These are phyloP conservation scores for Colletotrichum agaves DNA, from an alignment of 2,329 filamentous ascomycete genomes.

Conservation along the genomic window DNA sequence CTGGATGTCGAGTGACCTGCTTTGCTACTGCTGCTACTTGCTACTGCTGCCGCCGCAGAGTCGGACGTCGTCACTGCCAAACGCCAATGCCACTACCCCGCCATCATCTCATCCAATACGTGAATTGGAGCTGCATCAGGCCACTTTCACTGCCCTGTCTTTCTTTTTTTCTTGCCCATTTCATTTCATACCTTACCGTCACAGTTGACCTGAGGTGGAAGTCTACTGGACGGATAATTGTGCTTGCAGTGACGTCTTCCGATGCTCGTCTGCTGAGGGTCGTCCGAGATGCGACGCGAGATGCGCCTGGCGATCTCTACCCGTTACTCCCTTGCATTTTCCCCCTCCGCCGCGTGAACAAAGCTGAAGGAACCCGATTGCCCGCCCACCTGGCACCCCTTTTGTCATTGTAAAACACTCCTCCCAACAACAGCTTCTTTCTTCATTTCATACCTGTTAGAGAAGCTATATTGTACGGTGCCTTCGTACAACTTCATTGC, in stretches of 20 bases:
- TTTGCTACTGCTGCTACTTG: not conserved
- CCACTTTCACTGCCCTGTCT: slow-evolving; percentile 27
- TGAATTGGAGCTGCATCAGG: slow-evolving; percentile 35
- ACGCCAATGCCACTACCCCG: slow-evolving; percentile 30
- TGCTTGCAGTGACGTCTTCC: slow-evolving; percentile 27
- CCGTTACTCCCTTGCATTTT: slow-evolving; percentile 31
- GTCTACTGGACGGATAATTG: slow-evolving; percentile 5
- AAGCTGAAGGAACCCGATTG: slow-evolving; percentile 10
- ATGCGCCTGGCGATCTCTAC: slow-evolving; percentile 31
- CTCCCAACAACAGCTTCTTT: not conserved
- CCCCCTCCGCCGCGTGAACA: slow-evolving; percentile 33
- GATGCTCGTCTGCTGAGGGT: not conserved
- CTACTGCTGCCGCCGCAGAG: not conserved
- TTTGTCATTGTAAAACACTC: not conserved
- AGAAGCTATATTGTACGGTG: not conserved
- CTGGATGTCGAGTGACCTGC: not conserved
- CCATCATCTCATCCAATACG: slow-evolving; percentile 31
- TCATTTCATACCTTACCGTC: not conserved
- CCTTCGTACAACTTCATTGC: not conserved
- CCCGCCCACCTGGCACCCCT: slow-evolving; percentile 10
- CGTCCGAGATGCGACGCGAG: slow-evolving; percentile 4
- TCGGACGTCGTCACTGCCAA: slow-evolving; percentile 12
- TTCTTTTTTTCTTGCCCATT: slow-evolving; percentile 24
- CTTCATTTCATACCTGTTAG: not conserved
- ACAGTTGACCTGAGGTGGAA: not conserved